Evolutionary conservation across 129 eudicot genomes (phyloP).

Genomic region (Solidago caesia): DNA sequence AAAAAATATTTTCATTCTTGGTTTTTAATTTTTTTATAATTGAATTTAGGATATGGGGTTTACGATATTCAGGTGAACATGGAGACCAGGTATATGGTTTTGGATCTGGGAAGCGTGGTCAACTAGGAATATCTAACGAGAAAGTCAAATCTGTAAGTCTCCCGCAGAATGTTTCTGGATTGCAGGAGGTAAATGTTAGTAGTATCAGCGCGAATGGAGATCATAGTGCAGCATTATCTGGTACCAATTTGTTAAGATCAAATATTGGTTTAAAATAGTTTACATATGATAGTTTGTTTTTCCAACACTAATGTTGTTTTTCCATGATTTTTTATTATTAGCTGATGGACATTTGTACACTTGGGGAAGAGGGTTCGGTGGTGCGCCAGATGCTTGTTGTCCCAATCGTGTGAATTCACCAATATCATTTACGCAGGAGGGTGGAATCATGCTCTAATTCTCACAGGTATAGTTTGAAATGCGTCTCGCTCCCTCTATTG

Average conservation of each 20-base stretch:
- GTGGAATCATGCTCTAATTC: constrained; percentile 74
- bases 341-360: constrained; percentile 66
- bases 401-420: constrained; percentile 40
- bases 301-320: not conserved
- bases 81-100: constrained; percentile 68
- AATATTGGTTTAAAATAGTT: not conserved
- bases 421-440: constrained; percentile 56
- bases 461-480: constrained; percentile 42
- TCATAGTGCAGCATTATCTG: constrained; percentile 83
- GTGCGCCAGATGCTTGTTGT: constrained; percentile 39
- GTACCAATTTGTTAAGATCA: constrained; percentile 36
- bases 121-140: constrained; percentile 40
- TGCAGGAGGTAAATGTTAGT: constrained; percentile 41
- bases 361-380: constrained; percentile 88
- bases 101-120: constrained; percentile 98
- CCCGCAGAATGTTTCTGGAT: constrained; percentile 57
- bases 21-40: not conserved
- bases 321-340: constrained; percentile 4
- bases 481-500: not conserved
- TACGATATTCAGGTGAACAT: constrained; percentile 25
- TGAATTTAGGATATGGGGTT: constrained; percentile 15
- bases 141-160: constrained; percentile 47
- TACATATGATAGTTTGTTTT: not conserved
- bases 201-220: constrained; percentile 82
- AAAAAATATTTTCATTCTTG: not conserved